Conservation (phyloP, 148 eudicot genomes). For the Camellia sinensis region DNA sequence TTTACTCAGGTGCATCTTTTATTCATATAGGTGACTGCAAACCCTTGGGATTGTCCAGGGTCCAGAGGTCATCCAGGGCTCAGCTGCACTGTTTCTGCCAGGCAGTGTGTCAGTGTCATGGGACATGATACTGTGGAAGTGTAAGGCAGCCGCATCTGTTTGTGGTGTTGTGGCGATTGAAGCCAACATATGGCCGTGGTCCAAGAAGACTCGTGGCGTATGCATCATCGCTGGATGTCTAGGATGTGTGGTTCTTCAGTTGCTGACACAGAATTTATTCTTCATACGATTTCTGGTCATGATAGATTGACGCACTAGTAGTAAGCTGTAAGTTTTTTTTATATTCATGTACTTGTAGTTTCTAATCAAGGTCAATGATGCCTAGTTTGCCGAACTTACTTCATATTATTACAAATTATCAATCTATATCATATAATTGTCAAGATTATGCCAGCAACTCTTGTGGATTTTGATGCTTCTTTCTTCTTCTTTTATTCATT, state of each 20-base stretch:
- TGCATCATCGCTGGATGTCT: constrained; percentile 96
- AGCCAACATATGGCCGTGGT: constrained; percentile 97
- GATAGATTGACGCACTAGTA: constrained; percentile 90
- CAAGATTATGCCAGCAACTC: not conserved
- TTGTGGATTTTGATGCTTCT: not conserved
- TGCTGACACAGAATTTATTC: constrained; percentile 90
- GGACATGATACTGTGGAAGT: constrained; percentile 99
- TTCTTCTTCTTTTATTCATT: not conserved
- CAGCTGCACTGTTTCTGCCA: constrained; percentile 97
- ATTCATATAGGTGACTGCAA: constrained; percentile 88
- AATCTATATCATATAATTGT: not conserved
- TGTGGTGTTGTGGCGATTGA: constrained; percentile 97
- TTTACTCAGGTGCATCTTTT: constrained; percentile 83
- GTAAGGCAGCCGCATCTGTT: constrained; percentile 99
- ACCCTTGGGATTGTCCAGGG: constrained; percentile 97
- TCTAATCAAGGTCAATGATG: not conserved
- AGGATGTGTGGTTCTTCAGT: constrained; percentile 96
- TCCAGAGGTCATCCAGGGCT: constrained; percentile 99
- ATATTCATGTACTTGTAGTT: not conserved
- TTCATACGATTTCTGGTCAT: constrained; percentile 79
- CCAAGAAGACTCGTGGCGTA: constrained; percentile 98
- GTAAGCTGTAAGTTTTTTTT: constrained; percentile 49
- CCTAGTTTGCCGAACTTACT: not conserved
- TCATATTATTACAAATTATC: not conserved
- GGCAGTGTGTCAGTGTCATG: constrained; percentile 92